Evolutionary conservation across 2,329 filamentous ascomycete species (phyloP), one percentile per base, ranked within the genome.

Genomic region (Diaporthe destruens): DNA sequence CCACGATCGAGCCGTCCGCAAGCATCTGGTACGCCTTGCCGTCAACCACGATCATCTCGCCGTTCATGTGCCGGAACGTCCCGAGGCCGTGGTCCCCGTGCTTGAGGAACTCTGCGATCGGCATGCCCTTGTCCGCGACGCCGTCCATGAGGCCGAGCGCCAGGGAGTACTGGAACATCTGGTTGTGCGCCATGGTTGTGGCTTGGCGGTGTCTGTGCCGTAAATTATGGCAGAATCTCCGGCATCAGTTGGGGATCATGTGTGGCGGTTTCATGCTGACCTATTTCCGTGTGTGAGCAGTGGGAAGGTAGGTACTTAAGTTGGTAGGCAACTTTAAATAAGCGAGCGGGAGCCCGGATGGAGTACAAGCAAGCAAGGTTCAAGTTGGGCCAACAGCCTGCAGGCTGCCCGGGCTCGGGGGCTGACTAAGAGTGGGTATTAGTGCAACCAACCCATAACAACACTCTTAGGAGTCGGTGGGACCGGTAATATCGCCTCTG

Each of bases 1-100:
- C 73, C 7, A 73, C 69, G 18, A 80, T 76, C 18, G 78, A 76
- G 4, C 80, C 80, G 71, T 82, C 80, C 8, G 77, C 75, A 54
- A 80, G 79, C 80, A 82, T 82, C 71, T 81, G 80, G 74, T 78
- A 81, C 44, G 80, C 74, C 3, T 75, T 56, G 29, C 79, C 79
- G 63, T 81, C 78, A 12, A 81, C 69, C 32, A 82, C 74, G 59
- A 82, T 80, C 80, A 82, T 81, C 75, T 82, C 81, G 74, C 80
- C 81, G 34, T 69, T 72, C 77, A 81, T 81, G 76, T 76, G 55
- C 34, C 76, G 75, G 74, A 82, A 82, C 3, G 81, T 82, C 55
- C 81, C 80, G 0, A 82, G 75, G 9, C 81, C 81, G 74, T 80
- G 79, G 76, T 81, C 75, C 68, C 80, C 80, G 68, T 81, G 79